Conservation (phyloP, 176 grass and related monocot species). For the Rhynchospora pubera region DNA sequence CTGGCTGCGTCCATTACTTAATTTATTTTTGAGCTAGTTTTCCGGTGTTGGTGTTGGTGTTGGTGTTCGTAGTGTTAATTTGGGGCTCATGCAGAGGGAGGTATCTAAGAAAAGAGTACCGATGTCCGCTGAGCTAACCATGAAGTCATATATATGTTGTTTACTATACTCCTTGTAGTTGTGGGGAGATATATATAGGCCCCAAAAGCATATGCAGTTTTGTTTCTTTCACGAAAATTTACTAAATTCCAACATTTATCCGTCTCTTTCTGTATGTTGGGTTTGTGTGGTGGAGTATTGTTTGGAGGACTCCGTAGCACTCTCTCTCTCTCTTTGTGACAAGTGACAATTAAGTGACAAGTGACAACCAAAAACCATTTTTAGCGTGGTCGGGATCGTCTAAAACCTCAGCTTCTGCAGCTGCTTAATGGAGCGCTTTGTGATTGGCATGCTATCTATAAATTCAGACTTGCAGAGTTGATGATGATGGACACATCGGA, state of each 20-base stretch:
- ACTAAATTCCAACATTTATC: neutral
- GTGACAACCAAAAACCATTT: neutral
- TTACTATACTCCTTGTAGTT: neutral
- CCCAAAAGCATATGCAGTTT: neutral
- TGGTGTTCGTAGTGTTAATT: neutral
- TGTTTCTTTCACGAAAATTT: neutral
- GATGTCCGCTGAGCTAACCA: neutral
- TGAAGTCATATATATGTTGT: neutral
- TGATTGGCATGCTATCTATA: too few relatives aligned
- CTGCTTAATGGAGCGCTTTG: too few relatives aligned
- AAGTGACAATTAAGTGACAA: too few relatives aligned
- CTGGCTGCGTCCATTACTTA: neutral
- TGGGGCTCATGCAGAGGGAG: neutral
- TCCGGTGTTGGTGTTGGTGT: neutral
- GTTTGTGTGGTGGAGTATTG: constrained; percentile 1
- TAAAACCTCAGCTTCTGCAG: neutral
- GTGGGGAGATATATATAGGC: neutral
- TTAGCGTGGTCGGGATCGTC: neutral
- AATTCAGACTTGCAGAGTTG: too few relatives aligned
- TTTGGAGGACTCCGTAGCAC: neutral
- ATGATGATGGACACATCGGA: too few relatives aligned
- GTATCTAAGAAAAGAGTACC: neutral
- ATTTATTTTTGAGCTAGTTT: neutral
- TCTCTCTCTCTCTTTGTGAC: neutral
- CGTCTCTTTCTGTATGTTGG: neutral